Percentiles rank a stretch among this genome's conserved stretches.
Evolutionary conservation across 164 flowering plant species (phyloP).

Genomic region (Umbellularia californica): DNA sequence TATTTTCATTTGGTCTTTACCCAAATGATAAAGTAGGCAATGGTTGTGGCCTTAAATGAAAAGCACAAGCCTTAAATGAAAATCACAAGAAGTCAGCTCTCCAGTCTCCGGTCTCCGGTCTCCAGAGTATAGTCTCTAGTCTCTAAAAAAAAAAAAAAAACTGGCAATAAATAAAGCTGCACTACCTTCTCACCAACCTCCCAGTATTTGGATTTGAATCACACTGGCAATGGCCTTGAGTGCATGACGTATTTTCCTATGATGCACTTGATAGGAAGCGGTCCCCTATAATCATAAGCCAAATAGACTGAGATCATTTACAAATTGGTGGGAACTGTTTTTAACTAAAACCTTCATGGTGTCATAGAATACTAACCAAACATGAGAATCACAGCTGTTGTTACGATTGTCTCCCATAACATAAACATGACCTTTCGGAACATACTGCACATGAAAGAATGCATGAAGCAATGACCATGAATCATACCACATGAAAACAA

Average conservation of each 20-base stretch:
- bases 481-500: background rate
- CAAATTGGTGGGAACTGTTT: too few relatives aligned
- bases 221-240: background rate
- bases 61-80: too few relatives aligned
- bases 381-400: conserved; percentile 50
- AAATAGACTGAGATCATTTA: background rate
- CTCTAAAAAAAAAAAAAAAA: too few relatives aligned
- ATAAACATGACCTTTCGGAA: conserved; percentile 46
- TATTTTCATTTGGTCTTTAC: too few relatives aligned
- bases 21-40: too few relatives aligned
- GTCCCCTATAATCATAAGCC: conserved; percentile 38
- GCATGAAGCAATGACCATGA: background rate
- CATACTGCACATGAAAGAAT: conserved; percentile 30
- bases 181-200: background rate
- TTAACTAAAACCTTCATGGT: background rate
- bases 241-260: conserved; percentile 33
- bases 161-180: background rate
- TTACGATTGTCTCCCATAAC: conserved; percentile 66
- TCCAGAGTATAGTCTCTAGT: too few relatives aligned
- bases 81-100: accelerated
- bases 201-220: background rate
- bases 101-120: too few relatives aligned
- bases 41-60: too few relatives aligned
- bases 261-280: conserved; percentile 45
- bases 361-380: conserved; percentile 31